phyloP scores from a whole-genome alignment of 257 asterid species.

The Solanum pinnatisectum region DNA sequence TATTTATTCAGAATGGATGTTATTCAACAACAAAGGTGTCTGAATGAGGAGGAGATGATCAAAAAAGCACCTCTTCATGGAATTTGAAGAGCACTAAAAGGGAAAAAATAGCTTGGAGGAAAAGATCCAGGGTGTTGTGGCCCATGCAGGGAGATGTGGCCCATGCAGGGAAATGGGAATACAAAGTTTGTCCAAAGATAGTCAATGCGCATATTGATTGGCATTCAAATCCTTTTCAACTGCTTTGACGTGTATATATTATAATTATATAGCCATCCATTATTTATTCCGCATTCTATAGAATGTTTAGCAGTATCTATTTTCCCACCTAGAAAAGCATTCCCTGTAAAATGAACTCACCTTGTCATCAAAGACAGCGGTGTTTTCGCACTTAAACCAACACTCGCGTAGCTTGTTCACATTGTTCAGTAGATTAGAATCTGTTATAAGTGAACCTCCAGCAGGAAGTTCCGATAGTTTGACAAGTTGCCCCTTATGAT shows the following conservation, averaged over 20 bases:
- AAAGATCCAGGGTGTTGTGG: background rate
- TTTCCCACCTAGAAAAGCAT: background rate
- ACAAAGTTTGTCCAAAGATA: background rate
- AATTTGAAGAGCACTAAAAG: background rate
- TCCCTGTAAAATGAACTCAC: slow-evolving; percentile 19
- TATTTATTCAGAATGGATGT: background rate
- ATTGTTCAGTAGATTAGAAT: slow-evolving; percentile 25
- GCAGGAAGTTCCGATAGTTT: slow-evolving; percentile 32
- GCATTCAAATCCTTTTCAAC: background rate
- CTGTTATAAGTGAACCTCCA: slow-evolving; percentile 22
- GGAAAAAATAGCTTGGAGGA: background rate
- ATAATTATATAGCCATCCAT: background rate
- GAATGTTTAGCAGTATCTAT: background rate
- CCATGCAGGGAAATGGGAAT: background rate
- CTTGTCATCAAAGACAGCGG: slow-evolving; percentile 55
- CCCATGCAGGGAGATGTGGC: too few species aligned
- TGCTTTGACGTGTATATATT: background rate
- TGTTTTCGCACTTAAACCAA: slow-evolving; percentile 44
- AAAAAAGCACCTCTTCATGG: background rate
- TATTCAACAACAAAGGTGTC: background rate
- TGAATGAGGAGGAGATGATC: background rate
- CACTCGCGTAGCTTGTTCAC: slow-evolving; percentile 49
- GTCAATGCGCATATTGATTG: background rate
- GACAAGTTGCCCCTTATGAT: slow-evolving; percentile 13
- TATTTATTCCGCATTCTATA: background rate